phyloP scores from a whole-genome alignment of 2,329 filamentous ascomycete species.

The Fusarium sp. region DNA sequence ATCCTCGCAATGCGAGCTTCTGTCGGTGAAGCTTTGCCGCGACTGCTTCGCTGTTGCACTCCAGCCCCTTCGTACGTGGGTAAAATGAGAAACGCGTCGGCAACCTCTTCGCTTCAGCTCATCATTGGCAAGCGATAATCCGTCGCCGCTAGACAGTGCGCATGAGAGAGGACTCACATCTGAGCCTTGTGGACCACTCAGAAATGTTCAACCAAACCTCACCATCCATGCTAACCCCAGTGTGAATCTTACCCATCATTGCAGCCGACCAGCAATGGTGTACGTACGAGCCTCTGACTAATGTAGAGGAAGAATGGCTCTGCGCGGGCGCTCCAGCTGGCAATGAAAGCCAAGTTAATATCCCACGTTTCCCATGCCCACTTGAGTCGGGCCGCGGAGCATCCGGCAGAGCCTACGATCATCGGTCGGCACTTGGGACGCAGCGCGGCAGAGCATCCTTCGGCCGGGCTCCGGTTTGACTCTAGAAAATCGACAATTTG shows the following conservation, averaged over 20 bases:
- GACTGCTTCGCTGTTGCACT: conserved; percentile 18
- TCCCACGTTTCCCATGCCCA: conserved; percentile 22
- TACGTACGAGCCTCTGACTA: conserved; percentile 24
- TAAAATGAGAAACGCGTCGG: conserved; percentile 25
- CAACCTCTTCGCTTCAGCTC: conserved; percentile 3
- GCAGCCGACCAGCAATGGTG: conserved; percentile 23
- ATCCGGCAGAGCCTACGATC: conserved; percentile 36
- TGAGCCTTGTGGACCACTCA: conserved; percentile 28
- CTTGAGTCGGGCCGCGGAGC: conserved; percentile 46
- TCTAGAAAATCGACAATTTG: conserved; percentile 32
- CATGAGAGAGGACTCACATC: conserved; percentile 32
- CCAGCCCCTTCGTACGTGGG: conserved; percentile 12
- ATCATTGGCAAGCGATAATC: conserved; percentile 28
- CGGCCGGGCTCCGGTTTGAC: conserved; percentile 26
- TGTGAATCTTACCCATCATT: conserved; percentile 34
- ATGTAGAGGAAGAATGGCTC: conserved; percentile 24
- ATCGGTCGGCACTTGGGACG: conserved; percentile 45
- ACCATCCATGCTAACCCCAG: conserved; percentile 24
- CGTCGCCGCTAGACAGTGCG: conserved; percentile 3
- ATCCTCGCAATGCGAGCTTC: conserved; percentile 15
- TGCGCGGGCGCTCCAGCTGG: conserved; percentile 17
- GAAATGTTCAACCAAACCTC: conserved; percentile 6
- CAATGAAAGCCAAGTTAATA: not conserved
- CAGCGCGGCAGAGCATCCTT: conserved; percentile 31
- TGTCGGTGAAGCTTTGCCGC: conserved; percentile 21